Conservation (phyloP, 2,329 filamentous ascomycete species). For the Exophiala calicioides region DNA sequence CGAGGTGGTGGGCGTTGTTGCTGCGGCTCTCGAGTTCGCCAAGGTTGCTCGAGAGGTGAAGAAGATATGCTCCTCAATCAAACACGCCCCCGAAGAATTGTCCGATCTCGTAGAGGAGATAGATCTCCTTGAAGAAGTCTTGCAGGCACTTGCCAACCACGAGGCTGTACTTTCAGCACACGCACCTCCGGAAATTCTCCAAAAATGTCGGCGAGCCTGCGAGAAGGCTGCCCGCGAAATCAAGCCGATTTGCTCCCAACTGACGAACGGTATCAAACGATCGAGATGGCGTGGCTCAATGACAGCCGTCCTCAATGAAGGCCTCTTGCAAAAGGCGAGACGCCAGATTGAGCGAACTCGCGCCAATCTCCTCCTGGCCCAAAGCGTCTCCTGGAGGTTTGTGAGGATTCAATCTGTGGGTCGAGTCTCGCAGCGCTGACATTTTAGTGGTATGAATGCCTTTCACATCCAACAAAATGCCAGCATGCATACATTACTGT, state of each 20-base stretch:
- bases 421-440: neutral
- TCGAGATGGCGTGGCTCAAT: slow-evolving; percentile 10
- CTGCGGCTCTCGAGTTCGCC: slow-evolving; percentile 12
- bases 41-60: slow-evolving; percentile 9
- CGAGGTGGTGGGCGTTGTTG: slow-evolving; percentile 14
- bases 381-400: slow-evolving; percentile 5
- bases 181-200: slow-evolving; percentile 2
- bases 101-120: slow-evolving; percentile 11
- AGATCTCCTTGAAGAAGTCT: slow-evolving; percentile 1
- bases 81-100: slow-evolving; percentile 9
- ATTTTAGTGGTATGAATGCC: slow-evolving; percentile 8
- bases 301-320: slow-evolving; percentile 8
- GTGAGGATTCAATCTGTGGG: neutral
- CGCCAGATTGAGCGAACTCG: slow-evolving; percentile 9
- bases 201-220: slow-evolving; percentile 11
- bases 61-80: slow-evolving; percentile 6
- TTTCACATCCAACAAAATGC: slow-evolving; percentile 11
- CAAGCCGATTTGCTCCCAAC: slow-evolving; percentile 7
- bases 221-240: slow-evolving; percentile 10
- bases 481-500: slow-evolving; percentile 5
- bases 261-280: slow-evolving; percentile 6
- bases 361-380: slow-evolving; percentile 8
- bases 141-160: slow-evolving; percentile 13
- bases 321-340: slow-evolving; percentile 5
- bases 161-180: slow-evolving; percentile 4